Conservation (phyloP, 176 grass and related monocot genomes). For the Leersia perrieri region DNA sequence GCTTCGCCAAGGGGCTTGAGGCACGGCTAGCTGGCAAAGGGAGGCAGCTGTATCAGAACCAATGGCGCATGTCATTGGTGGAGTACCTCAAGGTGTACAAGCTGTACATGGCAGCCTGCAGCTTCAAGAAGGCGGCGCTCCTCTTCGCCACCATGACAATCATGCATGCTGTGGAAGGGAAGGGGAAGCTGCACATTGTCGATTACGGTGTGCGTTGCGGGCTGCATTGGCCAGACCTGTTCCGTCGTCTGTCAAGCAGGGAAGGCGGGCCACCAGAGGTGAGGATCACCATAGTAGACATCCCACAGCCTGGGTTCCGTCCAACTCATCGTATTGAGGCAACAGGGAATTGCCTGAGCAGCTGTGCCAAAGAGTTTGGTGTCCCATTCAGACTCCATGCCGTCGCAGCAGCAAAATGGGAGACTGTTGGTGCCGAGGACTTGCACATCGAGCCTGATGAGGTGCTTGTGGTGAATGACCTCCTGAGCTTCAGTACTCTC, state of each 20-base stretch:
- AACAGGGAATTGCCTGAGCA: conserved; percentile 23
- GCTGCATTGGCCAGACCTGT: conserved; percentile 54
- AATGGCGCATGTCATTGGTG: conserved; percentile 26
- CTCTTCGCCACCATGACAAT: conserved; percentile 49
- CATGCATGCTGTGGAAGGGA: conserved; percentile 8
- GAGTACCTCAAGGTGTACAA: conserved; percentile 44
- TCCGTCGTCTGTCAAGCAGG: conserved; percentile 13
- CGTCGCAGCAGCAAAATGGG: conserved; percentile 34
- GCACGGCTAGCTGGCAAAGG: conserved; percentile 45
- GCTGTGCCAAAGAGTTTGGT: conserved; percentile 24
- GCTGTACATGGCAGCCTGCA: conserved; percentile 46
- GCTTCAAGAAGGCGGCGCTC: conserved; percentile 33
- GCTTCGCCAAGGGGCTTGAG: conserved; percentile 51
- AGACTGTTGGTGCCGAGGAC: conserved; percentile 24
- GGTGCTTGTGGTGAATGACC: conserved; percentile 42
- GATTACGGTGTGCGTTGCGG: conserved; percentile 38
- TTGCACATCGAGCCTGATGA: conserved; percentile 37
- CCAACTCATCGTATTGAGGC: conserved; percentile 37
- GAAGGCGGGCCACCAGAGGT: conserved; percentile 37
- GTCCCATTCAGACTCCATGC: conserved; percentile 41
- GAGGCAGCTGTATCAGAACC: conserved; percentile 31
- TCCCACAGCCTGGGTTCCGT: conserved; percentile 39
- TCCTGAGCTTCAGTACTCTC: conserved; percentile 31
- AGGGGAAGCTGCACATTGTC: conserved; percentile 45
- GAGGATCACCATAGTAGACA: conserved; percentile 49